Evolutionary conservation across 257 asterid species (phyloP).

Genomic region (Gentiana dahurica): DNA sequence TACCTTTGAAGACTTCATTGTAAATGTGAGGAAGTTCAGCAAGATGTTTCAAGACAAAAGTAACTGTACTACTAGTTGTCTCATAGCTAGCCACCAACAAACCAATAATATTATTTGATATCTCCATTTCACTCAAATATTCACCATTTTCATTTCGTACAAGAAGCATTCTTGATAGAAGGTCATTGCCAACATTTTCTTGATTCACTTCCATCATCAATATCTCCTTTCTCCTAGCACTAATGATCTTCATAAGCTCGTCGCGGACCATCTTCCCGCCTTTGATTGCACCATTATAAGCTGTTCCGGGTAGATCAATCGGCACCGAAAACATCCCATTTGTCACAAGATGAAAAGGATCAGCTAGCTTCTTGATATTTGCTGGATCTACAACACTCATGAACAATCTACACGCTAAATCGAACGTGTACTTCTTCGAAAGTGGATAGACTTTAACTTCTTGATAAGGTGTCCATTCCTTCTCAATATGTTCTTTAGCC

Average conservation of each 20-base stretch:
- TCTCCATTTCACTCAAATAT: conserved; percentile 49
- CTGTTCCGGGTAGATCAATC: too few species aligned
- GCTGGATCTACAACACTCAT: conserved; percentile 26
- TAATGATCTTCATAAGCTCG: conserved; percentile 47
- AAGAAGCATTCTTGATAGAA: conserved; percentile 41
- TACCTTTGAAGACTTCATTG: conserved; percentile 19
- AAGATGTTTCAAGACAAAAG: too few species aligned
- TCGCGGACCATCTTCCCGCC: conserved; percentile 38
- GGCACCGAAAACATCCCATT: too few species aligned
- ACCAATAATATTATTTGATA: conserved; percentile 2
- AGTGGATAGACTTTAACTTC: too few species aligned
- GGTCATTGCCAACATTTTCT: conserved; percentile 29
- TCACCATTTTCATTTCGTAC: conserved; percentile 45
- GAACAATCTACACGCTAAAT: conserved; percentile 35
- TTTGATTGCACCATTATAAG: conserved; percentile 23
- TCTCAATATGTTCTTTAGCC: conserved; percentile 26
- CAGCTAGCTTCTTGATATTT: conserved; percentile 27
- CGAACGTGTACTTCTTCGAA: conserved; percentile 36
- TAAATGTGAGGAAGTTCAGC: too few species aligned
- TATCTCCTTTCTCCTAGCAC: conserved; percentile 36
- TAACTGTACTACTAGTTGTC: too few species aligned
- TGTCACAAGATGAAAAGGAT: conserved; percentile 34
- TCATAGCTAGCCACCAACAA: too few species aligned
- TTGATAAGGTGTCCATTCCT: too few species aligned
- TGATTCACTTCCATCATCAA: conserved; percentile 14